Percentiles rank a stretch among this genome's conserved stretches.
These are phyloP conservation scores for Curvularia lunata DNA, from an alignment of 2,329 filamentous ascomycete genomes.

Conservation along the genomic window DNA sequence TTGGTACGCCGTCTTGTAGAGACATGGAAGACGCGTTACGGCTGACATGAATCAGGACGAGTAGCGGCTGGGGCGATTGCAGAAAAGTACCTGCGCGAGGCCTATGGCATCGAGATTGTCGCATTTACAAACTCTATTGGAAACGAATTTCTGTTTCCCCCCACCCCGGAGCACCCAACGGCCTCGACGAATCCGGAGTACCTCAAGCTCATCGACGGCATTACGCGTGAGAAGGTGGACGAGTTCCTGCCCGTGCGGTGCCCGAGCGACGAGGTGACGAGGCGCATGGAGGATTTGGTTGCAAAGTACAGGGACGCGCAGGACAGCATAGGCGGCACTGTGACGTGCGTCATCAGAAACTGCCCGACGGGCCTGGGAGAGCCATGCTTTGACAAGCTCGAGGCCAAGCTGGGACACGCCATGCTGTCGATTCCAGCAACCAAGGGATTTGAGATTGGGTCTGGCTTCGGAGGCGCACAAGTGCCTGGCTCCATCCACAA, in stretches of 20 bases:
- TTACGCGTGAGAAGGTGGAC: slow-evolving; percentile 81
- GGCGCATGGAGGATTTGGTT: slow-evolving; percentile 79
- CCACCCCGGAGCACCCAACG: slow-evolving; percentile 68
- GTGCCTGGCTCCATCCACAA: slow-evolving; percentile 91
- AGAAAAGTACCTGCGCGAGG: slow-evolving; percentile 84
- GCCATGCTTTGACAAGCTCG: slow-evolving; percentile 93
- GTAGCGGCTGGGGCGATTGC: slow-evolving; percentile 92
- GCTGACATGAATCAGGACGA: slow-evolving; percentile 60
- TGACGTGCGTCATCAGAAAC: slow-evolving; percentile 91
- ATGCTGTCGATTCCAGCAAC: slow-evolving; percentile 96
- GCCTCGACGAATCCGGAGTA: slow-evolving; percentile 79
- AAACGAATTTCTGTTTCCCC: slow-evolving; percentile 75
- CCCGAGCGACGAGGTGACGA: slow-evolving; percentile 69
- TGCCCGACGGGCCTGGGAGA: slow-evolving; percentile 86
- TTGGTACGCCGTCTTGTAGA: slow-evolving; percentile 60
- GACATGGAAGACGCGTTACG: not conserved
- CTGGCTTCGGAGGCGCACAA: slow-evolving; percentile 85
- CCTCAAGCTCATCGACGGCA: slow-evolving; percentile 71
- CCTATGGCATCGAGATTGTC: slow-evolving; percentile 87
- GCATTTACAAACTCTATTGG: slow-evolving; percentile 90
- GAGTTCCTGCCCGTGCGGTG: slow-evolving; percentile 85
- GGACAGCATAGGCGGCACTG: slow-evolving; percentile 93
- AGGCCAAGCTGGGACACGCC: slow-evolving; percentile 87
- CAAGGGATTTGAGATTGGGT: slow-evolving; percentile 95
- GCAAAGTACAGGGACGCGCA: slow-evolving; percentile 76